These are phyloP conservation scores for Megacollybia marginata DNA, from an alignment of 768 basidiomycete species.

Conservation along the genomic window DNA sequence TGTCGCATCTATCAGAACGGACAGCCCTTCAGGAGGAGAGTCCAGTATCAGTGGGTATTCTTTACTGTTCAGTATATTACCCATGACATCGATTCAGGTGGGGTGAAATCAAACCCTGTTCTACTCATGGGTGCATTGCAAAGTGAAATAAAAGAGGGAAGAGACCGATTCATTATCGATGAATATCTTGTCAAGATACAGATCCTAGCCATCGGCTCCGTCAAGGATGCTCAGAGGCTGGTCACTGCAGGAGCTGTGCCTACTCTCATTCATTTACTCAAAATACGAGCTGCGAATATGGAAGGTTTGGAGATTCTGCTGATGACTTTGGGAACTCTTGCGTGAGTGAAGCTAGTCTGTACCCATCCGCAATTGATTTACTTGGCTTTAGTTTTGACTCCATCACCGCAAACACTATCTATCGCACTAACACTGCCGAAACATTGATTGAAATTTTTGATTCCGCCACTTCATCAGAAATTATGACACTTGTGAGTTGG, in stretches of 20 bases:
- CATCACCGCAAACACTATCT: conserved; percentile 19
- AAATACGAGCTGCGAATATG: conserved; percentile 16
- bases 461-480: conserved; percentile 12
- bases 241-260: conserved; percentile 18
- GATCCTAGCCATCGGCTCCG: conserved; percentile 10
- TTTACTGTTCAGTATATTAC: conserved; percentile 1
- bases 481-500: conserved; percentile 15
- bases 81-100: not conserved
- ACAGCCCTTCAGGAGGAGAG: not conserved
- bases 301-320: conserved; percentile 16
- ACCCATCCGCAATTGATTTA: not conserved
- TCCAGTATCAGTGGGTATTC: not conserved
- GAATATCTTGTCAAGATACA: conserved; percentile 13
- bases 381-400: conserved; percentile 11
- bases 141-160: conserved; percentile 14
- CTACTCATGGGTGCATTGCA: conserved; percentile 18
- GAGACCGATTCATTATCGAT: conserved; percentile 16
- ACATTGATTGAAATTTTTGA: conserved; percentile 17
- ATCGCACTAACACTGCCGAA: conserved; percentile 14
- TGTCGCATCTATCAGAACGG: too few species aligned
- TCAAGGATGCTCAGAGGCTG: conserved; percentile 17
- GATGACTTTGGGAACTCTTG: conserved; percentile 14
- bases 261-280: conserved; percentile 16
- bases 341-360: conserved; percentile 8
- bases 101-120: conserved; percentile 8